Conservation (phyloP, 495 filamentous ascomycete genomes). For the Ramalina peruviana region DNA sequence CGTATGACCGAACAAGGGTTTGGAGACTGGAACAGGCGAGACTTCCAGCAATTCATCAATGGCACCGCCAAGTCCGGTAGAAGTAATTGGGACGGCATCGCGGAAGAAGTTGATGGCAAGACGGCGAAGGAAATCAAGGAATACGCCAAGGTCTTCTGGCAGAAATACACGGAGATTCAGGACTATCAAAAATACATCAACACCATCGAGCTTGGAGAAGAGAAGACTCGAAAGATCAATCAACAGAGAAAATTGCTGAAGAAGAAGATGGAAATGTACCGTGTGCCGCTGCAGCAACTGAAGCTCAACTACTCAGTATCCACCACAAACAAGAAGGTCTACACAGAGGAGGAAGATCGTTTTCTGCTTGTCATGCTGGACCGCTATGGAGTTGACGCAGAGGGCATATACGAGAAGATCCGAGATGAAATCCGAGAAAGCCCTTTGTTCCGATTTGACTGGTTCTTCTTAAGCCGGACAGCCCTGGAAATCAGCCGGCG, state of each 20-base stretch:
- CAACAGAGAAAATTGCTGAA: conserved; percentile 88
- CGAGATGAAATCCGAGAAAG: conserved; percentile 87
- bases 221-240: conserved; percentile 71
- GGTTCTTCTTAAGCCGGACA: conserved; percentile 95
- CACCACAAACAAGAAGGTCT: conserved; percentile 99
- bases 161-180: conserved; percentile 71
- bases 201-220: conserved; percentile 83
- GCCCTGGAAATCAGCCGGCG: conserved; percentile 82
- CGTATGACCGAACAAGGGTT: conserved; percentile 73
- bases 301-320: conserved; percentile 98
- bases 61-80: conserved; percentile 87
- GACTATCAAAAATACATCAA: conserved; percentile 78
- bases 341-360: conserved; percentile 95
- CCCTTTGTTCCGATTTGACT: conserved; percentile 93
- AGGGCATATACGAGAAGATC: conserved; percentile 72
- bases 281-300: conserved; percentile 89
- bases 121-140: conserved; percentile 67
- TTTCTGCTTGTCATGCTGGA: conserved; percentile 92
- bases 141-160: conserved; percentile 93
- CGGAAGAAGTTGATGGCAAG: conserved; percentile 86
- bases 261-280: conserved; percentile 91
- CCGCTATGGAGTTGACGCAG: conserved; percentile 74
- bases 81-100: conserved; percentile 66
- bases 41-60: conserved; percentile 97
- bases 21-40: conserved; percentile 83